Base-by-base conservation (phyloP, 257 asterid genomes). In the Galeopsis tetrahit region DNA sequence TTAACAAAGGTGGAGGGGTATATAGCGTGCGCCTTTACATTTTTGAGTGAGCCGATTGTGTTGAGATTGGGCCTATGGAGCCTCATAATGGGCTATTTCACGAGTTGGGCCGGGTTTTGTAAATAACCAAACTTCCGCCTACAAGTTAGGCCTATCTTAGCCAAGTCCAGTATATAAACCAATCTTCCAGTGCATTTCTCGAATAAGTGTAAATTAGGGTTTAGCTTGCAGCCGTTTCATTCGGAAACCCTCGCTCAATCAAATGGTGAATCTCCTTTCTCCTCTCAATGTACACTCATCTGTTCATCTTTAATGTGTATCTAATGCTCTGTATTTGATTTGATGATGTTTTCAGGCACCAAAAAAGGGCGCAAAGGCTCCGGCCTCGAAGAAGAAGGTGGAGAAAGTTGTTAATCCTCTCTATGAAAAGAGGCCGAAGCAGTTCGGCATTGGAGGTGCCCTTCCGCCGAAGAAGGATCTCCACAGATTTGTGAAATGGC, bases 391-490 rank as follows among this genome's bases (percentile, higher is more conserved):
- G 82, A 85, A 78, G 79, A 82, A 81, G 77, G 51, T 39, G 32
- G 87, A 76, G 55, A 82, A 85, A 40, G 82, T 71, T 0, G 86
- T 77, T 1, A 85, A 85, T 6, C 90, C 90, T 0, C 78, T 85
- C 2, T 85, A 76, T 70, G 90, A 85, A 77, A 82, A 85, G 31
- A 76, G 90, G 83, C 84, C 90, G 4, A 83, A 83, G 78, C 90
- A 81, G 40, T 85, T 83, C 63, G 88, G 87, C 0, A 85, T 85
- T 38, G 88, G 90, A 11, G 88, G 88, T 14, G 90, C 86, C 0
- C 80, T 83, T 2, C 88, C 90, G 63, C 88, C 88, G 35, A 85
- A 85, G 80, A 85, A 75, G 77, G 90, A 85, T 67, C 90, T 83
- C 1, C 90, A 81, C 46, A 62, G 90, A 1, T 85, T 78, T 3